These are phyloP conservation scores for Yarrowia osloensis DNA, from an alignment of 805 yeast genomes.

Conservation along the genomic window DNA sequence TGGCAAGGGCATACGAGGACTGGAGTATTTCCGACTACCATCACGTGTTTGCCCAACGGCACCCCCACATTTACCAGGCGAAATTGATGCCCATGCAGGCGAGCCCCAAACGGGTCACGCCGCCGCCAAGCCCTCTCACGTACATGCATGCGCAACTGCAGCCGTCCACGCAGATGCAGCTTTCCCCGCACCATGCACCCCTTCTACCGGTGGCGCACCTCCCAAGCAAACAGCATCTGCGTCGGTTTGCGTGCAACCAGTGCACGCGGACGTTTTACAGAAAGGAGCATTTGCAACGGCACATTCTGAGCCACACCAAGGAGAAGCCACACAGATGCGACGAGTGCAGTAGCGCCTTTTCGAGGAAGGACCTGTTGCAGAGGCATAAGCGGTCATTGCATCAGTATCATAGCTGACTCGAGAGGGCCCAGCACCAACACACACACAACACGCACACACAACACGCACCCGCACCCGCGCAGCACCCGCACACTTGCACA, in stretches of 20 bases:
- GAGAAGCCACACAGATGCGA: constrained; percentile 14
- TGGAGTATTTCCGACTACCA: constrained; percentile 19
- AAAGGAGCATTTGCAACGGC: constrained; percentile 28
- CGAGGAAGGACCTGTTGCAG: constrained; percentile 28
- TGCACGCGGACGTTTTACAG: constrained; percentile 19
- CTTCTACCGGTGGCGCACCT: constrained; percentile 3
- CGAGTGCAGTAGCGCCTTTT: constrained; percentile 16
- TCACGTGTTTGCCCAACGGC: constrained; percentile 17
- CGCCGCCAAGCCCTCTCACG: constrained; percentile 21
- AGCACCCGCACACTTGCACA: neutral
- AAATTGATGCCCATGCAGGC: constrained; percentile 22
- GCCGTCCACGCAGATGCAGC: constrained; percentile 6
- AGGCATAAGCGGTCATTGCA: constrained; percentile 22
- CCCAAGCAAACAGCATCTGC: constrained; percentile 28
- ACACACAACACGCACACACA: neutral
- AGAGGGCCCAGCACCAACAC: no score
- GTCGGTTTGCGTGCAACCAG: constrained; percentile 21
- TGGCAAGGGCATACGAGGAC: constrained; percentile 14
- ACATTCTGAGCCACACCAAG: constrained; percentile 25
- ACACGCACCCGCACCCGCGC: neutral
- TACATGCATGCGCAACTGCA: constrained; percentile 16
- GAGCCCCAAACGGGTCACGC: constrained; percentile 20
- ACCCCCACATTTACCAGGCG: constrained; percentile 9
- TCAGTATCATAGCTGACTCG: constrained; percentile 2
- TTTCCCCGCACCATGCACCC: neutral